Evolutionary conservation across 1,139 yeast genomes (phyloP).

Genomic region (Suhomyces taliae): DNA sequence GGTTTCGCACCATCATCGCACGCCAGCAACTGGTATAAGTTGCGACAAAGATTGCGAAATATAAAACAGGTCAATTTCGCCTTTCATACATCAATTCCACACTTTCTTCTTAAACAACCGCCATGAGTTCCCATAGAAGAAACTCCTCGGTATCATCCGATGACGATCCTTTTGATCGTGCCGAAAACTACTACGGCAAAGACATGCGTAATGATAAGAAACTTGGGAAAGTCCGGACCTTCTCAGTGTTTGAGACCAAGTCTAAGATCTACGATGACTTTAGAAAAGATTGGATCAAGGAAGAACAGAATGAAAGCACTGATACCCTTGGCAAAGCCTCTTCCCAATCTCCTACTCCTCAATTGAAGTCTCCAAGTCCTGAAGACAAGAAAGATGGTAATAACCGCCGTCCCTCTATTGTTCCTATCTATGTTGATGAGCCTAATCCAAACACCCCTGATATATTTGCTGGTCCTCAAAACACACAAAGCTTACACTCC

Average conservation of each 20-base stretch:
- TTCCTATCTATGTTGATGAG: constrained; percentile 29
- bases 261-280: constrained; percentile 15
- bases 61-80: neutral
- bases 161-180: constrained; percentile 62
- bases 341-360: constrained; percentile 7
- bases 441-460: constrained; percentile 3
- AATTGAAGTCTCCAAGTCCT: constrained; percentile 12
- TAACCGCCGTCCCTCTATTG: constrained; percentile 27
- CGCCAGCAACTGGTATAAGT: too few species aligned
- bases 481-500: neutral
- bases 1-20: too few species aligned
- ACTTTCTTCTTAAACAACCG: neutral
- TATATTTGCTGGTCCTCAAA: neutral
- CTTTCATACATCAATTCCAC: neutral
- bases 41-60: neutral
- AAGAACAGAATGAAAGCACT: neutral
- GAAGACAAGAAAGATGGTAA: neutral
- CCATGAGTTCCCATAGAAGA: constrained; percentile 12
- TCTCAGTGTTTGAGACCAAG: constrained; percentile 42
- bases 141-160: constrained; percentile 40
- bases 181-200: constrained; percentile 74
- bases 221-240: constrained; percentile 51
- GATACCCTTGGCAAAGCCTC: constrained; percentile 4
- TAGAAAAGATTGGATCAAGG: constrained; percentile 5
- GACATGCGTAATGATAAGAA: constrained; percentile 53